Evolutionary conservation across 441 rosid genomes (phyloP).

Genomic region (Brassica balearica): DNA sequence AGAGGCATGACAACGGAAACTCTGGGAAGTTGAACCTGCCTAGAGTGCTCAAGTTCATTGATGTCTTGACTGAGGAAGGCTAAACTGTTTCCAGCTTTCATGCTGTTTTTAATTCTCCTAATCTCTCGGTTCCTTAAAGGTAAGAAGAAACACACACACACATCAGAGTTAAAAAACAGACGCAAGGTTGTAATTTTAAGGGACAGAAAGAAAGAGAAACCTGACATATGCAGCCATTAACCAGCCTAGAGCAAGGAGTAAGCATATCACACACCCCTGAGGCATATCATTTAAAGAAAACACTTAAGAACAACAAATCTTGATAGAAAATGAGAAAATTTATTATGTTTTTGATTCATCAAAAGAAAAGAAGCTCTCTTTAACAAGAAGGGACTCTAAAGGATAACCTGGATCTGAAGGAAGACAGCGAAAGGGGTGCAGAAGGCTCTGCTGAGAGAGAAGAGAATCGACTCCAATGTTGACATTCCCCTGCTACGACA

Average conservation of each 20-base stretch:
- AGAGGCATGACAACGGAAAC: conserved; percentile 91
- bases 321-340: background rate
- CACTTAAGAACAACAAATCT: background rate
- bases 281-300: conserved; percentile 18
- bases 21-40: conserved; percentile 82
- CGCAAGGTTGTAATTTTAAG: background rate
- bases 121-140: conserved; percentile 80
- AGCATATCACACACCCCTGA: conserved; percentile 89
- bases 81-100: conserved; percentile 62
- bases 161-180: conserved; percentile 8
- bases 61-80: conserved; percentile 61
- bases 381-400: background rate
- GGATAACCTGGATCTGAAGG: background rate
- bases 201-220: conserved; percentile 49
- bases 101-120: conserved; percentile 66
- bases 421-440: background rate
- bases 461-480: background rate
- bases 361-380: background rate
- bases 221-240: conserved; percentile 88
- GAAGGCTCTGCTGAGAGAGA: conserved; percentile 6
- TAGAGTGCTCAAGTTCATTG: conserved; percentile 82
- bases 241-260: conserved; percentile 51
- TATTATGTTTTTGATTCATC: too few species aligned
- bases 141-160: conserved; percentile 1
- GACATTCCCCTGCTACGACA: background rate